A percentile compares a stretch with the other conserved stretches of the same genome.
Evolutionary conservation across 345 rosid genomes (phyloP).

Genomic region (Eucalyptus regnans): DNA sequence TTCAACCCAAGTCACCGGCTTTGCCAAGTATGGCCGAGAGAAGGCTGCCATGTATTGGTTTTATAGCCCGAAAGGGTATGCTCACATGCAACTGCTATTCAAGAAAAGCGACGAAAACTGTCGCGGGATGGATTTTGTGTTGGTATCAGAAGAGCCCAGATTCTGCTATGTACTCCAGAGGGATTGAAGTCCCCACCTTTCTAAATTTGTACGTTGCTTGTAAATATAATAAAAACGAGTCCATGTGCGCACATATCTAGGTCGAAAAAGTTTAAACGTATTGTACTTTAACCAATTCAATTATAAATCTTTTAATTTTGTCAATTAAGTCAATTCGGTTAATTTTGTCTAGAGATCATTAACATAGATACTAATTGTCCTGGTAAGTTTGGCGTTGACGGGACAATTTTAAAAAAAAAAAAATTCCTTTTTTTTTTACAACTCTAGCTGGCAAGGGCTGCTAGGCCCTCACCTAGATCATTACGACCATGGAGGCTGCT

Average conservation of each 20-base stretch:
- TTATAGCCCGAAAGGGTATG: background rate
- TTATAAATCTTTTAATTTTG: too few species aligned
- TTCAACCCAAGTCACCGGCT: background rate
- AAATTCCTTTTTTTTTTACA: too few species aligned
- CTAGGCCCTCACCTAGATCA: too few species aligned
- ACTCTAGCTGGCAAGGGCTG: rapidly evolving
- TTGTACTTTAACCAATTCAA: too few species aligned
- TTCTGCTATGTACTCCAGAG: background rate
- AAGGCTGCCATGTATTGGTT: background rate
- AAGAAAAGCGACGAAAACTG: background rate
- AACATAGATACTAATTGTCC: rapidly evolving
- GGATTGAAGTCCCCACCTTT: background rate
- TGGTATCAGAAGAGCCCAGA: background rate
- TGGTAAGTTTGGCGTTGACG: rapidly evolving
- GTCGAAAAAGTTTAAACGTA: background rate
- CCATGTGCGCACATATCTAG: background rate
- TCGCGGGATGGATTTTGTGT: background rate
- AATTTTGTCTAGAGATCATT: too few species aligned
- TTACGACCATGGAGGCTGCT: rapidly evolving
- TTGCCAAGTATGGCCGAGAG: background rate
- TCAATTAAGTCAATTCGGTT: rapidly evolving
- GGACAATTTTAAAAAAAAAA: too few species aligned
- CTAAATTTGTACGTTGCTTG: background rate
- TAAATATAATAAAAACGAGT: background rate
- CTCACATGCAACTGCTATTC: background rate